Evolutionary conservation across 78 protist species (phyloP).

Genomic region (Tieghemostelium lacteum): DNA sequence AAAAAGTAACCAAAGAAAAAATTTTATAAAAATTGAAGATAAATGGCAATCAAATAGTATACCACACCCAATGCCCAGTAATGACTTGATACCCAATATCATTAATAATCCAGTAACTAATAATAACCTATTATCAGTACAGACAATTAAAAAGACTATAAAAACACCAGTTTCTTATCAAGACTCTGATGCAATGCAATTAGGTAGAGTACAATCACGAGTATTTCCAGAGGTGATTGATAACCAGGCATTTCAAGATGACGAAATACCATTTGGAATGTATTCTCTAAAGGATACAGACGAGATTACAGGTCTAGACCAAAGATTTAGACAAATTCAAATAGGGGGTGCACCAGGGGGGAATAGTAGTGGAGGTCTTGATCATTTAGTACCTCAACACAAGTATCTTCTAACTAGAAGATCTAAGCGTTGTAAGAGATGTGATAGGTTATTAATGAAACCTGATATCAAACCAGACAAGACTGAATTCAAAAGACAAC

Average conservation of each 20-base stretch:
- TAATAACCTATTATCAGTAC: neutral
- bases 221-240: neutral
- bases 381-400: slow-evolving; percentile 31
- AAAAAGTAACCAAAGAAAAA: slow-evolving; percentile 30
- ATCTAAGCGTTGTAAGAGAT: slow-evolving; percentile 56
- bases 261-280: neutral
- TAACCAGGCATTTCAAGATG: neutral
- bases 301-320: neutral
- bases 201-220: slow-evolving; percentile 1
- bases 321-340: slow-evolving; percentile 5
- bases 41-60: neutral
- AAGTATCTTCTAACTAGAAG: slow-evolving; percentile 17
- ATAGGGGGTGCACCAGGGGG: no score
- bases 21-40: slow-evolving; percentile 13
- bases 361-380: neutral
- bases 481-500: slow-evolving; percentile 60
- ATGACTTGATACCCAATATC: neutral
- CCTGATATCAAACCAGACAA: slow-evolving; percentile 25
- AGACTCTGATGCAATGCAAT: slow-evolving; percentile 27
- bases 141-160: neutral
- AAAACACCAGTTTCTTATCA: neutral
- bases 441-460: slow-evolving; percentile 47
- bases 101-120: neutral
- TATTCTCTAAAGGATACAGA: neutral
- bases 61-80: slow-evolving; percentile 9